A percentile compares a stretch with the other conserved stretches of the same genome.
Conservation (phyloP, 371 early-diverging fungal species). For the Lichtheimia hyalospora region DNA sequence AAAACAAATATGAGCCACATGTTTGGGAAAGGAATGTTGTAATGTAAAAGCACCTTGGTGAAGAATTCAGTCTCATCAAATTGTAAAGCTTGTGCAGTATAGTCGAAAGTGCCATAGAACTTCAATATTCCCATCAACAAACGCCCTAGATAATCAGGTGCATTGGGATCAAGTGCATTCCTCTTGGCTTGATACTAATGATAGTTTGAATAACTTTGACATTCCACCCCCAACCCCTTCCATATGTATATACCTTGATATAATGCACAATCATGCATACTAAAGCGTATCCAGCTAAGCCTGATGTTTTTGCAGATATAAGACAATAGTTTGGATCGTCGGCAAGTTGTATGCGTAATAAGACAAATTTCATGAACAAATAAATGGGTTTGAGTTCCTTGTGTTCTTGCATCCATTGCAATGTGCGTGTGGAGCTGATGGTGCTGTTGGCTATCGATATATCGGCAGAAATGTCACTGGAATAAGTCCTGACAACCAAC, state of each 20-base stretch:
- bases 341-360: not conserved
- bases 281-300: not conserved
- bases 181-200: not conserved
- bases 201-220: not conserved
- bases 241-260: not conserved
- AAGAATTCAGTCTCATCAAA: not conserved
- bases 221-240: not conserved
- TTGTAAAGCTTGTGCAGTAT: not conserved
- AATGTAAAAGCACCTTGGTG: not conserved
- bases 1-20: not conserved
- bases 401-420: not conserved
- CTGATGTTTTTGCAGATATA: not conserved
- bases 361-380: not conserved
- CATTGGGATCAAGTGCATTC: not conserved
- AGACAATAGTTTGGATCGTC: not conserved
- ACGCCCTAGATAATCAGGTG: not conserved
- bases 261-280: conserved; percentile 1
- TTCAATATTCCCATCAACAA: not conserved
- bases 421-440: not conserved
- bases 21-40: not conserved
- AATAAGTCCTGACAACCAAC: not conserved
- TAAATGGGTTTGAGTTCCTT: not conserved
- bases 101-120: not conserved
- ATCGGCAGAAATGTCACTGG: not conserved
- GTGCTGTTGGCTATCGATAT: not conserved